Evolutionary conservation across 192 early-diverging fungal species (phyloP).

Genomic region (Gryganskiella cystojenkinii): DNA sequence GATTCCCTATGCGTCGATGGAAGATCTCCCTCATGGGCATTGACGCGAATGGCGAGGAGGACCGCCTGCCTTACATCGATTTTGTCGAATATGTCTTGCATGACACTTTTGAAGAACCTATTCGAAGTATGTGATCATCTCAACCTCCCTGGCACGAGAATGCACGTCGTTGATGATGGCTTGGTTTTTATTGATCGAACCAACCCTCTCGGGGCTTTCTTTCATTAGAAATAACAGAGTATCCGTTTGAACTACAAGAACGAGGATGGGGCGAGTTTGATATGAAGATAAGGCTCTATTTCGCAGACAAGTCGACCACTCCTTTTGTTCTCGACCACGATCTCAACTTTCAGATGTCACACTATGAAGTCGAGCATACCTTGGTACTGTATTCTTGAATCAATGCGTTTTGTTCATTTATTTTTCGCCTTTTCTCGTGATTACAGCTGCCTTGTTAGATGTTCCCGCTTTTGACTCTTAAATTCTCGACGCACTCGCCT

Average conservation of each 20-base stretch:
- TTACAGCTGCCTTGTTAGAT: neutral
- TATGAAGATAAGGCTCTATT: constrained; percentile 63
- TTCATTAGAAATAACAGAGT: constrained; percentile 54
- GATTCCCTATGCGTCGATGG: constrained; percentile 58
- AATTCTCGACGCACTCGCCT: neutral
- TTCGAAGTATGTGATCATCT: constrained; percentile 46
- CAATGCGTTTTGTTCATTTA: neutral
- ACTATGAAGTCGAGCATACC: constrained; percentile 56
- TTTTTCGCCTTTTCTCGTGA: neutral
- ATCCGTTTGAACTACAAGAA: constrained; percentile 62
- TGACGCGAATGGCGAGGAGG: constrained; percentile 52
- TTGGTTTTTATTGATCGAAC: no score
- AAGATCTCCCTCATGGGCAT: constrained; percentile 56
- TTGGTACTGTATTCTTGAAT: constrained; percentile 30
- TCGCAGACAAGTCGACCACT: constrained; percentile 50
- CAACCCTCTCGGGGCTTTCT: neutral
- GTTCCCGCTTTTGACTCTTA: neutral
- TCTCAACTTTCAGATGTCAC: constrained; percentile 59
- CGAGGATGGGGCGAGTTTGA: constrained; percentile 75
- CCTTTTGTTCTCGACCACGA: constrained; percentile 60
- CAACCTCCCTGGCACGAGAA: no score
- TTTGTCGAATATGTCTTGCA: constrained; percentile 61
- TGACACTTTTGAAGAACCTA: constrained; percentile 57
- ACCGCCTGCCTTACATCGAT: constrained; percentile 51
- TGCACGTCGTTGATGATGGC: no score